These are phyloP conservation scores for Mycena chlorophos DNA, from an alignment of 768 basidiomycete genomes.

Conservation along the genomic window DNA sequence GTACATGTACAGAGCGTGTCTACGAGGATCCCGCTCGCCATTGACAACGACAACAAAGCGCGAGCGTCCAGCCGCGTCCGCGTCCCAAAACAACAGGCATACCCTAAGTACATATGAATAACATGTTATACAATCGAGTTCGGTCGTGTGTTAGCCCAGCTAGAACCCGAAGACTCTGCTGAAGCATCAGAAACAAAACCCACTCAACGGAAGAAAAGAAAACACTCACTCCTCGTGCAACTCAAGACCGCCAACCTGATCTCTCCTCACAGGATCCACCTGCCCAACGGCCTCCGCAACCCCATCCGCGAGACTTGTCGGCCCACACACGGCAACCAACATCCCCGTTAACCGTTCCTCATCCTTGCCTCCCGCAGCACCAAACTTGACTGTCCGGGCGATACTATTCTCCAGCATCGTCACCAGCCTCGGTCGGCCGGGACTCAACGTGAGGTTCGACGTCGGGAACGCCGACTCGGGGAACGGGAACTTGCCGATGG, in stretches of 20 bases:
- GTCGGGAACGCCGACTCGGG: slow-evolving; percentile 31
- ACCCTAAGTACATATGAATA: too few relatives aligned
- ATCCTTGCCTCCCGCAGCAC: slow-evolving; percentile 25
- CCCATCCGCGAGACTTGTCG: slow-evolving; percentile 36
- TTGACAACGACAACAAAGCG: too few relatives aligned
- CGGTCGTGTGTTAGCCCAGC: too few relatives aligned
- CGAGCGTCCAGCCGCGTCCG: too few relatives aligned
- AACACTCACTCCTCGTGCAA: slow-evolving; percentile 34
- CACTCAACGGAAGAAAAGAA: not conserved
- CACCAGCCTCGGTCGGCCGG: slow-evolving; percentile 43
- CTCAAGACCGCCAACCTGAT: slow-evolving; percentile 46
- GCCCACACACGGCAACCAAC: slow-evolving; percentile 46
- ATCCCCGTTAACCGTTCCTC: slow-evolving; percentile 36
- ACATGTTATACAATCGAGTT: too few relatives aligned
- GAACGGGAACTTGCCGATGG: slow-evolving; percentile 31
- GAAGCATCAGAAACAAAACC: not conserved
- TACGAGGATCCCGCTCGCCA: too few relatives aligned
- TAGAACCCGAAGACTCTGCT: not conserved
- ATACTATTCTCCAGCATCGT: slow-evolving; percentile 39
- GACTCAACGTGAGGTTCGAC: slow-evolving; percentile 37
- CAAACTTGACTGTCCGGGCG: slow-evolving; percentile 32
- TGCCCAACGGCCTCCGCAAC: slow-evolving; percentile 35
- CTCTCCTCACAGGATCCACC: slow-evolving; percentile 34
- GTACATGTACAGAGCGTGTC: too few relatives aligned
- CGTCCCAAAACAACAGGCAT: too few relatives aligned